Evolutionary conservation across 257 asterid species (phyloP), one percentile per base, ranked within the genome.

Genomic region (Solanum virginianum): DNA sequence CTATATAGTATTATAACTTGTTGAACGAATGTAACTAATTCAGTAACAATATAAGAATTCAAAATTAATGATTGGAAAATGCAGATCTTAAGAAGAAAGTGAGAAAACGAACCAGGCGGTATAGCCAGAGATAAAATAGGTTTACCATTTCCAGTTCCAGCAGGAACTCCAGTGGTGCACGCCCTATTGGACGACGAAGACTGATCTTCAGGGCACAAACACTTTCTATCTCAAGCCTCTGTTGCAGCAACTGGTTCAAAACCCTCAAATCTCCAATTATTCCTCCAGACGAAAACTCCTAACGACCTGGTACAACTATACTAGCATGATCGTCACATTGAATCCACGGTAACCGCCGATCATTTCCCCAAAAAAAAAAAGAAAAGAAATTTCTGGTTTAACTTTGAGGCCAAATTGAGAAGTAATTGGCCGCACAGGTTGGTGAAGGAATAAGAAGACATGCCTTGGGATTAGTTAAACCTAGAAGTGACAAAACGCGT

Each of bases 281-380:
- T 47, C 85, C 79, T 62, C 85, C 85, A 29, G 77, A 24, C 47
- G 11, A 18, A 0, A 41, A 62, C 47, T 62, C 55, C 63, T 82
- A 62, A 8, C 77, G 88, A 36, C 87, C 84, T 54, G 94, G 94
- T 51, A 93, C 85, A 62, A 89, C 89, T 57, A 92, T 59, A 81
- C 91, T 89, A 20, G 88, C 91, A 66, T 75, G 74, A 86, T 96
- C 47, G 79, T 29, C 83, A 88, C 90, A 29, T 87, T 71, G 24
- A 91, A 89, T 66, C 89, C 91, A 20, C 94, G 91, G 87, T 86
- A 81, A 51, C 97, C 97, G 85, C 97, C 96, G 83, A 72, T 82
- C 70, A 51, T 89, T 87, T 60, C 94, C 95, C 87, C 91, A 90
- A 80, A 91, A 92, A 6, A 94, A 36, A 36, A 36, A 36, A 4